These are phyloP conservation scores for Lodderomyces orthopsilosis DNA, from an alignment of 1,139 yeast genomes.

Conservation along the genomic window DNA sequence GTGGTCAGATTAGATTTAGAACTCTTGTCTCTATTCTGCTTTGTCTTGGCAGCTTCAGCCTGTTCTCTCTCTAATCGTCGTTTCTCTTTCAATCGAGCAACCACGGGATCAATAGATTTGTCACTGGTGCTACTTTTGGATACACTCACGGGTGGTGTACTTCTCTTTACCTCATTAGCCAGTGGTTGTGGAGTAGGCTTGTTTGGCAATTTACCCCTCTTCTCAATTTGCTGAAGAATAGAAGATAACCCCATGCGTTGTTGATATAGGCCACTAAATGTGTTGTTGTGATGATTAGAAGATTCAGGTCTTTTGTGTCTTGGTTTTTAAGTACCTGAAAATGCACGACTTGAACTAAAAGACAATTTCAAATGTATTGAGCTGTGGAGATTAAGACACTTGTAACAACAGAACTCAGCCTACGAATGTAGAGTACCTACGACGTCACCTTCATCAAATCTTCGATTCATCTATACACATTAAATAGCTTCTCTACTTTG, in stretches of 20 bases:
- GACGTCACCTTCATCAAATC: too few species aligned
- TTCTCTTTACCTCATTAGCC: background rate
- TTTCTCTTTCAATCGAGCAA: conserved; percentile 61
- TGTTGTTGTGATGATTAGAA: too few species aligned
- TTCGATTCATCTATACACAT: background rate
- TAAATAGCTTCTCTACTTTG: conserved; percentile 37
- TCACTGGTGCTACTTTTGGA: conserved; percentile 10
- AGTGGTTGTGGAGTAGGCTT: background rate
- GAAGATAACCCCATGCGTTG: conserved; percentile 18
- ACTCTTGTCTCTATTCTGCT: background rate
- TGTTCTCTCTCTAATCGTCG: conserved; percentile 54
- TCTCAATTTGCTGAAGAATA: conserved; percentile 29
- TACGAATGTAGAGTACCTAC: too few species aligned
- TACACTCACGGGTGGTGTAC: conserved; percentile 8
- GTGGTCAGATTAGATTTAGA: background rate
- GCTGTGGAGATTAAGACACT: too few species aligned
- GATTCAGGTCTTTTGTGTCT: background rate
- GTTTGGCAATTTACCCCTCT: conserved; percentile 26
- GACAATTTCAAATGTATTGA: too few species aligned
- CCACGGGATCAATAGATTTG: conserved; percentile 47
- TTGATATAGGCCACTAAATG: too few species aligned
- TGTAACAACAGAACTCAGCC: too few species aligned
- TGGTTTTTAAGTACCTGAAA: background rate
- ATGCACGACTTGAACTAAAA: background rate
- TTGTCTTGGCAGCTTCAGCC: conserved; percentile 24